phyloP scores from a whole-genome alignment of 768 basidiomycete species.

The Baorangia bicolor region DNA sequence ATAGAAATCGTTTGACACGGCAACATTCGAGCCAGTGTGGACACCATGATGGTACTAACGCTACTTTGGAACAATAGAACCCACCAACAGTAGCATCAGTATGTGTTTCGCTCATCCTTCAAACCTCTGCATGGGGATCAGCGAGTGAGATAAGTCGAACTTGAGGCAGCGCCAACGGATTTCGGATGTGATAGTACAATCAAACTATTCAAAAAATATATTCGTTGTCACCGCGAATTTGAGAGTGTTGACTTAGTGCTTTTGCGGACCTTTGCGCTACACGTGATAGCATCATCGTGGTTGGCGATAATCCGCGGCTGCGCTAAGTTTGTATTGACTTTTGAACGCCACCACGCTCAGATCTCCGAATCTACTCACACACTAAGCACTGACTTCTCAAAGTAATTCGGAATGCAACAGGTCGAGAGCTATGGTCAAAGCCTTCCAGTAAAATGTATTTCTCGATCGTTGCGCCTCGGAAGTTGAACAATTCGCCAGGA shows the following conservation, averaged over 20 bases:
- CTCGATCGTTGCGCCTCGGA: neutral
- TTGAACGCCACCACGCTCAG: neutral
- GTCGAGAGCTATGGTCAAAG: conserved; percentile 45
- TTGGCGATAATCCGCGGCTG: neutral
- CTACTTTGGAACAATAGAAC: neutral
- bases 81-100: neutral
- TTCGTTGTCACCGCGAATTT: neutral
- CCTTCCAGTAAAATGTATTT: conserved; percentile 47
- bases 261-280: no score
- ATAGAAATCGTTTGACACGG: neutral
- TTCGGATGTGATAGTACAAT: neutral
- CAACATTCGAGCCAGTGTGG: neutral
- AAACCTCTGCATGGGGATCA: neutral
- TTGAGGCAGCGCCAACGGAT: conserved; percentile 2
- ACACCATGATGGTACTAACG: neutral
- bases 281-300: conserved; percentile 2
- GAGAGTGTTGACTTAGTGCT: no score
- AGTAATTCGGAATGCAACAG: conserved; percentile 15
- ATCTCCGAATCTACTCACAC: neutral
- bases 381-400: neutral
- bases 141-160: neutral
- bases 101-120: neutral
- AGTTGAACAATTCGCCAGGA: conserved; percentile 45
- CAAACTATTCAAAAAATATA: neutral
- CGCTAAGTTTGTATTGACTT: neutral